Conservation (phyloP, 78 protist species). For the Isochrysis galbana region DNA sequence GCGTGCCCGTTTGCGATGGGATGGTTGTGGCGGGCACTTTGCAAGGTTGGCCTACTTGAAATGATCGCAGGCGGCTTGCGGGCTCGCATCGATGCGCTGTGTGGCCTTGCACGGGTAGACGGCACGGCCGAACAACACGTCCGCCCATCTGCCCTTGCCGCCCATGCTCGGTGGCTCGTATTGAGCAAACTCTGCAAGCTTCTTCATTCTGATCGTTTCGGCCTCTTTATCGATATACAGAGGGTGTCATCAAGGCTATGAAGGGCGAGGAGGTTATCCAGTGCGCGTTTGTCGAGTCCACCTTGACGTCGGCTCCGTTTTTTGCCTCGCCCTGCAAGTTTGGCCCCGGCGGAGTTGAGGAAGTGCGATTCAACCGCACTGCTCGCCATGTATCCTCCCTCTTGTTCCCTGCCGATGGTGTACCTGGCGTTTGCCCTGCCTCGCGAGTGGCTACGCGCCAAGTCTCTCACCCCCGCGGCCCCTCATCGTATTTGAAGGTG, state of each 20-base stretch:
- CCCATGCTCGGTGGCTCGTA: too few species aligned
- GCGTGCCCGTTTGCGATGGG: conserved; percentile 32
- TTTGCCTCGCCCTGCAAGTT: neutral
- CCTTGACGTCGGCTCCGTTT: neutral
- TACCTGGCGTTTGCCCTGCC: neutral
- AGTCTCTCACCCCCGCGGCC: neutral
- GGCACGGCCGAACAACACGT: too few species aligned
- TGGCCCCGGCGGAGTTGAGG: conserved; percentile 56
- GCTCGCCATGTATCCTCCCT: neutral
- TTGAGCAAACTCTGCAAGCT: too few species aligned
- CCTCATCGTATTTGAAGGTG: neutral
- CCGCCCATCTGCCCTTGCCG: too few species aligned
- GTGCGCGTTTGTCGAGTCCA: conserved; percentile 75
- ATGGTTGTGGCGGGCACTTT: too few species aligned
- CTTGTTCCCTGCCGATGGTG: neutral
- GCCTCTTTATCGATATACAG: too few species aligned
- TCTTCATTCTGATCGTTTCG: too few species aligned
- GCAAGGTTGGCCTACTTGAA: too few species aligned
- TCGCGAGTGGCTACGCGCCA: neutral
- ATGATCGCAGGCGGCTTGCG: too few species aligned
- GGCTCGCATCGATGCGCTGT: too few species aligned
- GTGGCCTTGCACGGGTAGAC: too few species aligned
- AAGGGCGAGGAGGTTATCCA: conserved; percentile 61
- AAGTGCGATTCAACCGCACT: neutral
- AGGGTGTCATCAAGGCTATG: neutral